These are phyloP conservation scores for Hygrophila difformis DNA, from an alignment of 257 asterid genomes.

Conservation along the genomic window DNA sequence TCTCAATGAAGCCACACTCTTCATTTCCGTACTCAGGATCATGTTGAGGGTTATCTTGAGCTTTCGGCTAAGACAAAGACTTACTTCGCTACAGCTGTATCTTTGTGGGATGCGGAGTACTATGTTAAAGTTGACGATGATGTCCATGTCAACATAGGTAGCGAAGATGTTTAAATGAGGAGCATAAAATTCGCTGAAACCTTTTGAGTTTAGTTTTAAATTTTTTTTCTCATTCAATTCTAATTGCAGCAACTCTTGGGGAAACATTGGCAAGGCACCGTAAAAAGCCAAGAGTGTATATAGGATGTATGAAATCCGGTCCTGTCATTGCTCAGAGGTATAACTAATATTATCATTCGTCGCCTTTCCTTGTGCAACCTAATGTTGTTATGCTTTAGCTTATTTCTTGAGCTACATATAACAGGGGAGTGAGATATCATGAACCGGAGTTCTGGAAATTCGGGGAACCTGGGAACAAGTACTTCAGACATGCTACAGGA, in stretches of 20 bases:
- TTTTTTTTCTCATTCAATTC: neutral
- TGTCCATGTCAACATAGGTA: slow-evolving; percentile 94
- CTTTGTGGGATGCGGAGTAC: slow-evolving; percentile 86
- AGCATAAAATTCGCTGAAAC: neutral
- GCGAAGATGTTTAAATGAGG: neutral
- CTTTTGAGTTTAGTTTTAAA: neutral
- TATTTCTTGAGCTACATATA: slow-evolving; percentile 2
- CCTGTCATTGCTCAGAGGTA: slow-evolving; percentile 92
- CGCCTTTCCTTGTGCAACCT: neutral
- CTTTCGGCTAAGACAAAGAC: slow-evolving; percentile 84
- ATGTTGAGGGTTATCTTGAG: slow-evolving; percentile 90
- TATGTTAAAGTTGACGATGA: slow-evolving; percentile 89
- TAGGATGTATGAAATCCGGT: slow-evolving; percentile 95
- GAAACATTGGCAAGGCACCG: slow-evolving; percentile 66
- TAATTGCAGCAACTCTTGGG: slow-evolving; percentile 70
- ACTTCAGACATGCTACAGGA: slow-evolving; percentile 93
- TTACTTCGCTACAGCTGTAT: slow-evolving; percentile 72
- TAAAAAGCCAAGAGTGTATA: slow-evolving; percentile 59
- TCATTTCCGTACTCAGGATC: slow-evolving; percentile 42
- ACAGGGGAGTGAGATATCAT: slow-evolving; percentile 90
- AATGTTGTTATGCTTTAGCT: slow-evolving; percentile 2
- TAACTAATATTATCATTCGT: neutral
- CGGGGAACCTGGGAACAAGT: slow-evolving; percentile 85
- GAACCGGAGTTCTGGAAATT: slow-evolving; percentile 94
- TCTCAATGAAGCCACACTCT: neutral